phyloP scores from a whole-genome alignment of 768 basidiomycete genomes.

The Mycena albidolilacea region DNA sequence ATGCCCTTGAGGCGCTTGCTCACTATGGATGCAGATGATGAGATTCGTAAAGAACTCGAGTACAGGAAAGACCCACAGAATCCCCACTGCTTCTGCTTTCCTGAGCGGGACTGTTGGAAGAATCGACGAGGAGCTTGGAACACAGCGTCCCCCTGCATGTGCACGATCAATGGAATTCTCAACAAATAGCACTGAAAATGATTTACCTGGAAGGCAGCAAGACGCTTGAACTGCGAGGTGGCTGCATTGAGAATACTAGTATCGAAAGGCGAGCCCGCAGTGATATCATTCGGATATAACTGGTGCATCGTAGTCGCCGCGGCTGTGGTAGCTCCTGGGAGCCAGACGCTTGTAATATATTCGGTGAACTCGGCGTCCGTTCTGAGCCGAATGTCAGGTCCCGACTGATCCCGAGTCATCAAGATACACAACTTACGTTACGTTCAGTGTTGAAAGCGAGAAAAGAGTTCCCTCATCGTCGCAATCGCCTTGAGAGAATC shows the following conservation, averaged over 20 bases:
- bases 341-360: conserved; percentile 41
- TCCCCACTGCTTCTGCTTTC: conserved; percentile 57
- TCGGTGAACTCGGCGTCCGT: conserved; percentile 32
- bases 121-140: conserved; percentile 69
- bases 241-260: conserved; percentile 58
- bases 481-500: conserved; percentile 55
- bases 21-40: conserved; percentile 47
- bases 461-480: conserved; percentile 76
- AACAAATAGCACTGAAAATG: conserved; percentile 13
- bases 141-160: conserved; percentile 55
- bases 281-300: conserved; percentile 56
- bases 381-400: conserved; percentile 18
- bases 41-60: no score
- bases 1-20: conserved; percentile 61
- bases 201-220: conserved; percentile 58
- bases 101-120: conserved; percentile 58
- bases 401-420: background rate
- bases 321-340: conserved; percentile 41
- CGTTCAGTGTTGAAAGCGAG: conserved; percentile 60
- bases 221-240: conserved; percentile 65
- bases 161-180: background rate
- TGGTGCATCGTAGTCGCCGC: conserved; percentile 39
- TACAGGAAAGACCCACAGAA: conserved; percentile 46
- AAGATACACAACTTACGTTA: conserved; percentile 56
- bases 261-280: conserved; percentile 64